Evolutionary conservation across 106 monocot species (phyloP), one percentile per base, ranked within the genome.

Genomic region (Dioscorea alata): DNA sequence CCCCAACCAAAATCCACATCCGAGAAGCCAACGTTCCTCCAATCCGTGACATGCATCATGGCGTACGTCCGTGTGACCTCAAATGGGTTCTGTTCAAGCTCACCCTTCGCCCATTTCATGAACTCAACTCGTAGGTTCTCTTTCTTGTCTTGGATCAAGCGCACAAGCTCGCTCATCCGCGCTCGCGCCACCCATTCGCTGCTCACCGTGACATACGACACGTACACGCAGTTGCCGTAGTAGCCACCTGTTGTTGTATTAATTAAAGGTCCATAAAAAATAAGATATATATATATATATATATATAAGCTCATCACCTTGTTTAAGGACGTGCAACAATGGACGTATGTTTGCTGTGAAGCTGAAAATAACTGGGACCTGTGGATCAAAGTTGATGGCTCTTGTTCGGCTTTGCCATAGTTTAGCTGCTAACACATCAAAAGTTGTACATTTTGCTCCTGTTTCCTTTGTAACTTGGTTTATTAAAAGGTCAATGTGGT

Each of bases 211-310:
- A 74, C 49, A 12, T 23, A 50, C 19, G 69, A 48, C 1, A 35
- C 64, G 69, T 73, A 69, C 25, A 75, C 54, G 65, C 73, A 80
- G 65, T 80, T 80, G 1, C 75, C 80, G 49, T 80, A 80, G 66
- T 75, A 80, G 13, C 76, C 81, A 50, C 61, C 64, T 0, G 48
- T 13, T 22, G 22, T 4, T 1, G 2, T 28, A 28, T n/a, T n/a
- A 28, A 28, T 28, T 28, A 28, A 28, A 28, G 28, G 28, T 28
- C 28, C 28, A 28, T 28, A 28, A 28, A 28, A 28, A 28, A 28
- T 28, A 28, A 28, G 28, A 28, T 28, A 28, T 28, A 28, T 1
- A 28, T 1, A 28, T 28, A 1, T 28, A 28, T 28, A 28, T 28
- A 28, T 28, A 3, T 28, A 3, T 28, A 28, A 28, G 1, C 3